Conservation (phyloP, 352 stramenopile species). For the Phytopythium boreale region DNA sequence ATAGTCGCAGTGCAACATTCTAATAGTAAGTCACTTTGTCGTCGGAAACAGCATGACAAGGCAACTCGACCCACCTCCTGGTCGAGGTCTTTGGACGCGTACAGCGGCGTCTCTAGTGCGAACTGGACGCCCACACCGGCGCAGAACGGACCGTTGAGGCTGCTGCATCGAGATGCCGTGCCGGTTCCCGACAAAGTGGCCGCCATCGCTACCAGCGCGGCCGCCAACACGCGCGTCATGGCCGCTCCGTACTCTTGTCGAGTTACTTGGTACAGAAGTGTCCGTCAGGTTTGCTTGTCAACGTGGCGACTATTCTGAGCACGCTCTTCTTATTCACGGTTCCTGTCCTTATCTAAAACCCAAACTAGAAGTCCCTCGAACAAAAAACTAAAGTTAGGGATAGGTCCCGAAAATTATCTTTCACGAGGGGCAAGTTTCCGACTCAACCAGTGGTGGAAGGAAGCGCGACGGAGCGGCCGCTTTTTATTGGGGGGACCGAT, state of each 20-base stretch:
- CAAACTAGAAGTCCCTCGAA: not conserved
- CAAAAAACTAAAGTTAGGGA: too few relatives aligned
- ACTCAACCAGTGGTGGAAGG: slow-evolving; percentile 4
- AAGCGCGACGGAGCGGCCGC: not conserved
- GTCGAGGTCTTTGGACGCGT: slow-evolving; percentile 45
- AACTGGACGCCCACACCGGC: slow-evolving; percentile 21
- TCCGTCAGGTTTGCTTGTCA: slow-evolving; percentile 14
- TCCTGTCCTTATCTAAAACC: not conserved
- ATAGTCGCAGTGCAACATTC: not conserved
- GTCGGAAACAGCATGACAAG: not conserved
- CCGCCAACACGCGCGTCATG: slow-evolving; percentile 7
- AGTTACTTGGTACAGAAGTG: too few relatives aligned
- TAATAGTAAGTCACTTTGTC: not conserved
- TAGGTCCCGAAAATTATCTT: not conserved
- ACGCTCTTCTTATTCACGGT: not conserved
- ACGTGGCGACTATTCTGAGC: not conserved
- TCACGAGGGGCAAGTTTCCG: not conserved
- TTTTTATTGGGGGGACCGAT: not conserved
- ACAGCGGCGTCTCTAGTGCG: slow-evolving; percentile 20
- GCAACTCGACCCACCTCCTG: slow-evolving; percentile 17
- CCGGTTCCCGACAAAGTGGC: not conserved
- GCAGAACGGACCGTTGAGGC: slow-evolving; percentile 70
- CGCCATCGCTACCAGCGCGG: slow-evolving; percentile 6
- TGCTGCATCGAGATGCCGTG: slow-evolving; percentile 38
- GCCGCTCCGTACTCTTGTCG: slow-evolving; percentile 10